These are phyloP conservation scores for Verticillium klebahnii DNA, from an alignment of 2,329 filamentous ascomycete genomes.

Conservation along the genomic window DNA sequence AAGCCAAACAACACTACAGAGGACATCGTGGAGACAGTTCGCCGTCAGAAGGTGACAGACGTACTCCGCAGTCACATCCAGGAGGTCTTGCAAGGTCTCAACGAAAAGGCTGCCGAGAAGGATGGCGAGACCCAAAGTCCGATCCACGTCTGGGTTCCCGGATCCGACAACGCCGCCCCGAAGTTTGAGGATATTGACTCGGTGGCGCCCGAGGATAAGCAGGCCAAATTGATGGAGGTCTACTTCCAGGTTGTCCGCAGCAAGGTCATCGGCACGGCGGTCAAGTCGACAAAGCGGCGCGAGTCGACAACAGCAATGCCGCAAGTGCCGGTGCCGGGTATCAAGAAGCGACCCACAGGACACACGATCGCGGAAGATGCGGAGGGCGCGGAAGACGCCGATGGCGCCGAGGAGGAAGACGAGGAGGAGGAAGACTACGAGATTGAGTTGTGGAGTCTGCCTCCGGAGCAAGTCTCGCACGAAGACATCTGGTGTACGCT, in stretches of 20 bases:
- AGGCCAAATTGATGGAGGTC: conserved; percentile 45
- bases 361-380: not conserved
- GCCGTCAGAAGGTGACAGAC: conserved; percentile 34
- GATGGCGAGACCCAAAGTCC: not conserved
- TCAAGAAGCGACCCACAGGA: not conserved
- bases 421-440: conserved; percentile 2
- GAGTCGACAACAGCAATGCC: not conserved
- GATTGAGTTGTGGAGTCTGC: not conserved
- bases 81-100: conserved; percentile 41
- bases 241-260: conserved; percentile 44
- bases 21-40: conserved; percentile 15
- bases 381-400: not conserved
- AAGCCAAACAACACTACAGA: conserved; percentile 2
- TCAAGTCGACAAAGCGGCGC: conserved; percentile 18
- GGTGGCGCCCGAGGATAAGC: conserved; percentile 42
- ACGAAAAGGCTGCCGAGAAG: conserved; percentile 17
- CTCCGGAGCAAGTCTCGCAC: conserved; percentile 12
- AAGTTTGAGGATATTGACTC: conserved; percentile 42
- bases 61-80: conserved; percentile 47
- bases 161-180: conserved; percentile 1
- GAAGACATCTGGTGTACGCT: conserved; percentile 50
- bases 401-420: not conserved
- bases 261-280: conserved; percentile 31
- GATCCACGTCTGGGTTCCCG: not conserved
- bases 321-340: not conserved